phyloP scores from a whole-genome alignment of 805 yeast species.

The Kuraishia hungarica region DNA sequence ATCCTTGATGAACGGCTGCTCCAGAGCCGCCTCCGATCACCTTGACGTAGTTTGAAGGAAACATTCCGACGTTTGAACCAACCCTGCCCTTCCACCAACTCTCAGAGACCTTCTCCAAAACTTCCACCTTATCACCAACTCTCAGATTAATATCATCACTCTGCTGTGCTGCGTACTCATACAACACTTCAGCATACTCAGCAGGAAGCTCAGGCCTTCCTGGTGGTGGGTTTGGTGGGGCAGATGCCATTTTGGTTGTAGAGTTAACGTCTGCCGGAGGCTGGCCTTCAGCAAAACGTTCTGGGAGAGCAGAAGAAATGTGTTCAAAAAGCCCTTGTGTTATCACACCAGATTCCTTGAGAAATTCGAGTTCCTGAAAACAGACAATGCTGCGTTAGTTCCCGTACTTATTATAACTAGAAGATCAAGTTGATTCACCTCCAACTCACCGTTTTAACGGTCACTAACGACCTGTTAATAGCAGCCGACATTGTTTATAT shows the following conservation, averaged over 20 bases:
- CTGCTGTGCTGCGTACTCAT: conserved; percentile 68
- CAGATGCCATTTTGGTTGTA: neutral
- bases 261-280: conserved; percentile 1
- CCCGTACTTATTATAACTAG: neutral
- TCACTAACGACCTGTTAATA: conserved; percentile 72
- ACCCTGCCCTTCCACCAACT: conserved; percentile 89
- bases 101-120: conserved; percentile 64
- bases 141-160: conserved; percentile 60
- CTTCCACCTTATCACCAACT: conserved; percentile 55
- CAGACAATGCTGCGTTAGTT: conserved; percentile 2
- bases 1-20: conserved; percentile 5
- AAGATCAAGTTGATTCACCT: neutral
- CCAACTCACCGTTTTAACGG: conserved; percentile 42
- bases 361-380: conserved; percentile 61
- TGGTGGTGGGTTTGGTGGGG: neutral
- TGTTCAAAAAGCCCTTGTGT: conserved; percentile 44
- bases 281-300: conserved; percentile 42
- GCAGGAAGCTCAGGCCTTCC: neutral
- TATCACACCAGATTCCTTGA: conserved; percentile 67
- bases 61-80: conserved; percentile 62
- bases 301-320: conserved; percentile 46
- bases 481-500: conserved; percentile 33
- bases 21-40: conserved; percentile 13
- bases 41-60: conserved; percentile 83
- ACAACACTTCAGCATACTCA: conserved; percentile 58